Base-by-base conservation (phyloP, 495 filamentous ascomycete species). In the Trichoderma orchidacearum region DNA sequence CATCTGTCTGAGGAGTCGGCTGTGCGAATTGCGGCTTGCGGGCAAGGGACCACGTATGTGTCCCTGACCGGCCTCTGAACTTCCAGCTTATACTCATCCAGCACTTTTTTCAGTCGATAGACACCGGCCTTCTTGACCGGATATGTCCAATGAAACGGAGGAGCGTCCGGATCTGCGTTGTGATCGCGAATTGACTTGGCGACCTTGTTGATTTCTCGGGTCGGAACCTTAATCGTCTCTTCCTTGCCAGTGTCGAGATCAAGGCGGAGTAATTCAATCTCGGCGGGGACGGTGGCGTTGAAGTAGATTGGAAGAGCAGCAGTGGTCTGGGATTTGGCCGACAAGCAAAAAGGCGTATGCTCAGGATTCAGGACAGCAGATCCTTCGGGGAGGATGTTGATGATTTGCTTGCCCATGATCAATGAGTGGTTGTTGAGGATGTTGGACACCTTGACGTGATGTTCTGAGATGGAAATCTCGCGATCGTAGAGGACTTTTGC, bases 381-480 rank as follows among this genome's bases (percentile, higher is more conserved):
- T 3, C 93, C 93, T 77, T 98, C 93, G 2, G 93, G 93, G 28
- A 98, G 75, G 66, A 97, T 94, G 64, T 98, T 90, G 64, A 98
- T 90, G 59, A 95, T 92, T 71, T 96, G 89, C 66, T 88, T 91
- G 65, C 93, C 93, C 66, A 95, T 78, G 55, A 97, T 96, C 62
- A 96, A 78, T 6, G 92, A 95, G 1, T 87, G 77, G 65, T 96
- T 96, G 65, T 95, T 84, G 41, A 94, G 76, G 53, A 97, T 88
- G 57, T 81, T 84, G 1, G 82, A 85, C 28, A 90, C 80, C 64
- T 95, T 95, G 55, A 97, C 93, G 60, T 82, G 86, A 48, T 83
- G 80, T 67, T 96, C 93, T 4, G 86, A 87, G 62, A 98, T 87
- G 12, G 93, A 88, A 45, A 96, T 63, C 67, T 98, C 93, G 56